Base-by-base conservation (phyloP, 805 yeast species). In the Saturnispora diversa region DNA sequence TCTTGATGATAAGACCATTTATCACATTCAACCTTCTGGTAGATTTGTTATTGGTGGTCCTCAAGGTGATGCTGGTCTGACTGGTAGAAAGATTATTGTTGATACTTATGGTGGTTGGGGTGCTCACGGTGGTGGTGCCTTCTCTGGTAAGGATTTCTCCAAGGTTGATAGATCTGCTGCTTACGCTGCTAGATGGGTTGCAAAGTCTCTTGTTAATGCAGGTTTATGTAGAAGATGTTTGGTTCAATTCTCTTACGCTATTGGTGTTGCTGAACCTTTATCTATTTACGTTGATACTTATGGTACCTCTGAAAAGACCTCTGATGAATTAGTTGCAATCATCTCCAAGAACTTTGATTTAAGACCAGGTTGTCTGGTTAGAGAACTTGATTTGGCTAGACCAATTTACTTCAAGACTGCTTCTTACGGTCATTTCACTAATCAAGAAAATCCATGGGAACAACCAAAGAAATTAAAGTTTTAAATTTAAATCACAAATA, bases 61-160 rank as follows among this genome's bases (percentile, higher is more conserved):
- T 56, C 98, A 92, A 72, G 98, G 98, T 79, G 98, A 92, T 66
- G 98, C 98, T 53, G 98, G 98, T 76, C 74, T 92, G 64, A 92
- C 98, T 55, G 98, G 98, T 69, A 86, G 98, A 75, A 92, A 92
- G 77, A 92, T 92, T 69, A 92, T 92, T 60, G 98, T 92, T 64
- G 98, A 92, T 70, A 94, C 98, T 52, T 92, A 92, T 74, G 98
- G 98, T 75, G 98, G 98, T 62, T 94, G 98, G 94, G 97, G 98
- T 71, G 97, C 98, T 62, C 98, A 92, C 77, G 98, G 98, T 72
- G 98, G 98, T 77, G 98, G 98, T 77, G 98, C 98, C 51, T 92
- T 92, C 87, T 84, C 95, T 51, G 98, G 98, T 70, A 92, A 92
- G 77, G 98, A 92, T 71, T 92, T 85, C 84, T 86, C 97, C 66